Percentiles rank a stretch among this genome's conserved stretches.
These are phyloP conservation scores for Trichoderma arundinaceum DNA, from an alignment of 2,329 filamentous ascomycete species.

Conservation along the genomic window DNA sequence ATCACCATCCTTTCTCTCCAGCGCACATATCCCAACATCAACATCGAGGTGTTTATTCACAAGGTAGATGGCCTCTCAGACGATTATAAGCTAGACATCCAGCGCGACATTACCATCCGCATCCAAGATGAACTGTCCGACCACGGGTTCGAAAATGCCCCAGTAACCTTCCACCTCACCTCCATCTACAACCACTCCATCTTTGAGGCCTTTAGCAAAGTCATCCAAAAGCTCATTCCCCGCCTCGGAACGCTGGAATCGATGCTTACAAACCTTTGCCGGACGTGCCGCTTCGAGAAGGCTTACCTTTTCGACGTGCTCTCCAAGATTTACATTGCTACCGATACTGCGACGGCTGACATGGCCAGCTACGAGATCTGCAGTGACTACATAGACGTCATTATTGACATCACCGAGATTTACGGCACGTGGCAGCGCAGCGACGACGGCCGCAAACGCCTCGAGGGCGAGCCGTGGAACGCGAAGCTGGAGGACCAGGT, in stretches of 20 bases:
- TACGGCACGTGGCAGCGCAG: constrained; percentile 77
- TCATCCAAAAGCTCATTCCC: constrained; percentile 96
- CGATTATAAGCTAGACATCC: constrained; percentile 94
- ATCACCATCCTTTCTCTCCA: constrained; percentile 88
- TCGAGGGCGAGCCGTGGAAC: constrained; percentile 66
- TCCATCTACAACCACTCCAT: constrained; percentile 99
- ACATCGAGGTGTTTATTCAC: constrained; percentile 98
- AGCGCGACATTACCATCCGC: constrained; percentile 93
- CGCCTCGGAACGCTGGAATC: constrained; percentile 91
- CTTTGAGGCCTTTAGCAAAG: constrained; percentile 97
- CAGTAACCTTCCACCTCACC: constrained; percentile 93
- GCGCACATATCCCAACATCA: constrained; percentile 87
- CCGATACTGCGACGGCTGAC: constrained; percentile 89
- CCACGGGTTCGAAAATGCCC: constrained; percentile 88
- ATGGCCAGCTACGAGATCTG: constrained; percentile 98
- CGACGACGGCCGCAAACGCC: constrained; percentile 57
- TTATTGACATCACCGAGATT: constrained; percentile 94
- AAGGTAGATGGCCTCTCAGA: constrained; percentile 98
- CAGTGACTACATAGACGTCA: constrained; percentile 97
- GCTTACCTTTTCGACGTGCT: constrained; percentile 97
- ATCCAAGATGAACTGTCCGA: constrained; percentile 97
- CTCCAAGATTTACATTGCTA: constrained; percentile 98
- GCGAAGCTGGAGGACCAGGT: constrained; percentile 69
- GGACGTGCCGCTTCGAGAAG: constrained; percentile 94
- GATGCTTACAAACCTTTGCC: constrained; percentile 90